Evolutionary conservation across 176 grass and related monocot species (phyloP), one percentile per base, ranked within the genome.

Genomic region (Themeda triandra): DNA sequence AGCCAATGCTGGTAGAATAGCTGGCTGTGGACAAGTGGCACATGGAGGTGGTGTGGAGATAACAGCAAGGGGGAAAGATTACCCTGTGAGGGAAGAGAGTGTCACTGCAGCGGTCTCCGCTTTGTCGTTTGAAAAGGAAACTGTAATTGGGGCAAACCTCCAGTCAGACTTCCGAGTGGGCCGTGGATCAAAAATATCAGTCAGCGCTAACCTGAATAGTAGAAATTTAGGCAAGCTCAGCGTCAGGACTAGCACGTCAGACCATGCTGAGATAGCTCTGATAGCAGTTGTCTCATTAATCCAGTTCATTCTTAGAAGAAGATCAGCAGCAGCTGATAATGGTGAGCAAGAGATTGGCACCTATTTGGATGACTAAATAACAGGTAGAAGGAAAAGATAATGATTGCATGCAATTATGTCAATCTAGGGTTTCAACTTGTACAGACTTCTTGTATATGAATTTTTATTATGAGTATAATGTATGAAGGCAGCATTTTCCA

Each of bases 81-180:
- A 90, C 80, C 93, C 93, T 80, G 91, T 92, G 54, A 95, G 89
- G 77, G 91, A 98, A 85, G 91, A 93, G 36, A 90, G 86, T 79
- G 35, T 90, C 67, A 82, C 64, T 10, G 40, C 93, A 0, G 87
- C 89, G 3, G 77, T 88, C 48, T 87, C 91, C 0, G 21, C 89
- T 39, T 71, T 98, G 70, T 90, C 80, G 1, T 93, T 93, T 8
- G 91, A 90, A 37, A 92, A 93, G 44, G 91, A 95, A 44, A 90
- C 86, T 24, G 89, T 98, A 54, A 23, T 95, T 1, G 78, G 91
- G 45, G 77, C 76, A 25, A 93, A 83, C 80, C 82, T 98, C 80
- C 89, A 92, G 72, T 88, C 96, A 30, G 91, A 94, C 87, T 90
- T 98, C 48, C 83, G 87, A 80, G 69, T 95, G 39, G 83, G 87